These are phyloP conservation scores for Microcyclospora pomicola DNA, from an alignment of 2,329 filamentous ascomycete species.

Conservation along the genomic window DNA sequence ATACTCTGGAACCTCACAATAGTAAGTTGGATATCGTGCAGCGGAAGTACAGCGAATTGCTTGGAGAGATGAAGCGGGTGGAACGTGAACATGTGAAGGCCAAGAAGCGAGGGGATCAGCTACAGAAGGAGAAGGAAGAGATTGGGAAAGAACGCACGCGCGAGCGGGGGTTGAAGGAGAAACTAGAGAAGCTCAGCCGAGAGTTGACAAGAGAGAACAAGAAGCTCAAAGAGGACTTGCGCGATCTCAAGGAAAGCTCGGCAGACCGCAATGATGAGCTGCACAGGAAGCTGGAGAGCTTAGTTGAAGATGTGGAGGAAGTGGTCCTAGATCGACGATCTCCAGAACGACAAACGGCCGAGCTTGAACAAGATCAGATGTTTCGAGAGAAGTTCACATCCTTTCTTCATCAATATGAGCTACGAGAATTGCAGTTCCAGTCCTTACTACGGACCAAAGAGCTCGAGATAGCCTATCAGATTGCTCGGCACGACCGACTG, in stretches of 20 bases:
- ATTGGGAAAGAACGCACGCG: slow-evolving; percentile 79
- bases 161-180: slow-evolving; percentile 82
- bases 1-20: slow-evolving; percentile 78
- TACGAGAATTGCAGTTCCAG: slow-evolving; percentile 88
- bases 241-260: slow-evolving; percentile 74
- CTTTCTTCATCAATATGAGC: slow-evolving; percentile 90
- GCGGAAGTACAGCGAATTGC: slow-evolving; percentile 78
- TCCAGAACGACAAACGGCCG: slow-evolving; percentile 64
- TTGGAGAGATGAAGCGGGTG: slow-evolving; percentile 88
- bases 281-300: slow-evolving; percentile 67
- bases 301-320: slow-evolving; percentile 74
- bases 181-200: slow-evolving; percentile 87
- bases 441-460: slow-evolving; percentile 87
- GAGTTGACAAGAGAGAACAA: slow-evolving; percentile 97
- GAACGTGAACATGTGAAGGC: slow-evolving; percentile 91
- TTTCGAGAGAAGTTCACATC: slow-evolving; percentile 76
- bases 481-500: slow-evolving; percentile 78
- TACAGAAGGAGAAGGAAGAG: slow-evolving; percentile 94
- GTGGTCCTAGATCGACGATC: slow-evolving; percentile 78
- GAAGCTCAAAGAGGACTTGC: slow-evolving; percentile 86
- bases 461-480: slow-evolving; percentile 83
- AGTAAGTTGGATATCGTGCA: slow-evolving; percentile 83
- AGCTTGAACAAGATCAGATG: slow-evolving; percentile 83
- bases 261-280: slow-evolving; percentile 69
- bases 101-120: slow-evolving; percentile 82